Base-by-base conservation (phyloP, 2,329 filamentous ascomycete genomes). In the Waltergamsia citrina region DNA sequence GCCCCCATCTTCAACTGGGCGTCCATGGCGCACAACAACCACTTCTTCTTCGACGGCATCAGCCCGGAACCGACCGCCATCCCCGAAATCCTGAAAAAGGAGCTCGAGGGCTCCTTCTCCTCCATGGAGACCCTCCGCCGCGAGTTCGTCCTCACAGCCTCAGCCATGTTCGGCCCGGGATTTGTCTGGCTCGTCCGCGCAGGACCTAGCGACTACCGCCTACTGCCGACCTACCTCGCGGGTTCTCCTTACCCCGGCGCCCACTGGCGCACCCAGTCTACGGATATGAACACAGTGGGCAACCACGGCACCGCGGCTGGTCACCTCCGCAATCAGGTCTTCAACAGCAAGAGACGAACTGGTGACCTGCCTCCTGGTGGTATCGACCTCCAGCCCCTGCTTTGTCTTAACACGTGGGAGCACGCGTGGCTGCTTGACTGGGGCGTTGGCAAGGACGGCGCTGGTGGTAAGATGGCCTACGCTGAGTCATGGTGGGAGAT, bases 321-420 rank as follows among this genome's bases (percentile, higher is more conserved):
- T 37, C 67, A 58, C 40, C 53, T 69, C 43, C 56, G 59, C 45
- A 49, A 62, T 39, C 56, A 57, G 40, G 41, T 50, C 9, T 45
- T 44, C 14, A 52, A 54, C 23, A 38, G 42, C 18, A 48, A 40
- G 39, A 51, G 45, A 41, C 45, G 52, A 33, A 39, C 35, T 11
- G 45, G 41, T 22, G 50, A 56, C 29, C 56, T 70, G 38, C 70
- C 77, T 5, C 78, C 81, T 2, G 82, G 81, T 25, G 80, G 79
- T 38, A 70, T 76, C 42, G 71, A 81, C 32, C 58, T 88, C 22
- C 67, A 77, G 37, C 88, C 90, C 10, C 67, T 96, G 40, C 65
- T 98, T 47, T 95, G 90, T 54, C 72, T 96, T 39, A 96, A 87
- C 62, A 94, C 87, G 5, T 98, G 92, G 92, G 81, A 96, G 66